Percentiles rank a stretch among this genome's conserved stretches.
Conservation (phyloP, 805 yeast genomes). For the Candida tibetensis region DNA sequence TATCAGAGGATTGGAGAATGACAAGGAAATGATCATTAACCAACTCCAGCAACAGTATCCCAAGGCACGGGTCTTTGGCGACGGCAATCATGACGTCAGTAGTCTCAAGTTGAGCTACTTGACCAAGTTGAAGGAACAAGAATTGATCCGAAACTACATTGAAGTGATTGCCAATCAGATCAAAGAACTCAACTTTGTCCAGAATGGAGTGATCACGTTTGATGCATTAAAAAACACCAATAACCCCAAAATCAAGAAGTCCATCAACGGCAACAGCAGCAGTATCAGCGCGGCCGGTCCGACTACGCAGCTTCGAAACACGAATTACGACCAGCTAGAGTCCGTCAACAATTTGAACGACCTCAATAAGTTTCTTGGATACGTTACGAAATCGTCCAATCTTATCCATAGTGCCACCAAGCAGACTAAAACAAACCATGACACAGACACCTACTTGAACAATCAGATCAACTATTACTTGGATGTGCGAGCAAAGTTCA, state of each 20-base stretch:
- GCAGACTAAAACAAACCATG: constrained; percentile 13
- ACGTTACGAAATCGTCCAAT: constrained; percentile 35
- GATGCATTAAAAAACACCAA: constrained; percentile 31
- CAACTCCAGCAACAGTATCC: constrained; percentile 8
- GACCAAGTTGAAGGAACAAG: constrained; percentile 41
- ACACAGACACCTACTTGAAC: constrained; percentile 11
- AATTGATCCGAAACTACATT: constrained; percentile 39
- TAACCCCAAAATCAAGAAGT: constrained; percentile 2
- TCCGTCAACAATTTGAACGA: constrained; percentile 39
- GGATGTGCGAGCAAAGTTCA: constrained; percentile 16
- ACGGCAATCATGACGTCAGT: constrained; percentile 25
- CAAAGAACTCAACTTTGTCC: constrained; percentile 41
- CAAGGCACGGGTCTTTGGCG: constrained; percentile 5
- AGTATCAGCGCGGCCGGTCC: background rate
- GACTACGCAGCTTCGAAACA: background rate
- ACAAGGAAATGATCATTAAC: no score
- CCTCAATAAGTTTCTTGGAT: constrained; percentile 37
- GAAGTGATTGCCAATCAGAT: constrained; percentile 42
- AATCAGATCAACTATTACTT: constrained; percentile 20
- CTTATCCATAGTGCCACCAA: constrained; percentile 41
- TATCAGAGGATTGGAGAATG: no score
- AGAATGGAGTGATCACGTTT: constrained; percentile 42
- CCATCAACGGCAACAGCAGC: constrained; percentile 2
- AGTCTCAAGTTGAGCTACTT: constrained; percentile 31
- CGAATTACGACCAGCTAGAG: constrained; percentile 33